Conservation (phyloP, 331 rosid genomes). For the Ulmus americana region DNA sequence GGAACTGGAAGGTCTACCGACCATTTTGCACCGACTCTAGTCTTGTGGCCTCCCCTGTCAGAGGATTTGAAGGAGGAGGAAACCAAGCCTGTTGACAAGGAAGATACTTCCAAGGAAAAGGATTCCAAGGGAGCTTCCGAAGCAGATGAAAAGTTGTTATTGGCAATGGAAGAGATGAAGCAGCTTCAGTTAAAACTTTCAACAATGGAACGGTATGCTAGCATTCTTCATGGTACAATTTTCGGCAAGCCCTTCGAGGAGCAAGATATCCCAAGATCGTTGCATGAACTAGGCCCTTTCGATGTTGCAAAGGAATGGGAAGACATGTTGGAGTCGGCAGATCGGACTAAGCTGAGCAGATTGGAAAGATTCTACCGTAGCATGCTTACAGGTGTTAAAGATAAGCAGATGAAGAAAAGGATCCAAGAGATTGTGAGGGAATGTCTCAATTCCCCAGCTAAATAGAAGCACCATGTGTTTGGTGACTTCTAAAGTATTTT, state of each 20-base stretch:
- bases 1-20: constrained; percentile 61
- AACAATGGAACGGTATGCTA: constrained; percentile 57
- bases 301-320: constrained; percentile 85
- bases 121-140: constrained; percentile 34
- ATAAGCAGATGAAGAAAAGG: constrained; percentile 65
- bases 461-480: too few species aligned
- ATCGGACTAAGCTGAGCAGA: constrained; percentile 46
- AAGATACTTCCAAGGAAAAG: constrained; percentile 33
- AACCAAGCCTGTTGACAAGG: constrained; percentile 25
- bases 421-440: constrained; percentile 51
- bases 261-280: constrained; percentile 57
- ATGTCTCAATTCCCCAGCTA: constrained; percentile 37
- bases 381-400: constrained; percentile 66
- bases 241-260: constrained; percentile 76
- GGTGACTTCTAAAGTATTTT: too few species aligned
- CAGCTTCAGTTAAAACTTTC: constrained; percentile 56
- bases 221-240: constrained; percentile 70
- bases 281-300: constrained; percentile 41
- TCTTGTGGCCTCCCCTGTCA: constrained; percentile 53
- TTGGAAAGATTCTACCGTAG: constrained; percentile 56
- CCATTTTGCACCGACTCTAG: constrained; percentile 47
- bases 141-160: constrained; percentile 39
- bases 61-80: constrained; percentile 55
- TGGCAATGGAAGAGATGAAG: constrained; percentile 52
- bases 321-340: constrained; percentile 67